These are phyloP conservation scores for Triangularia setosa DNA, from an alignment of 2,329 filamentous ascomycete genomes.

Conservation along the genomic window DNA sequence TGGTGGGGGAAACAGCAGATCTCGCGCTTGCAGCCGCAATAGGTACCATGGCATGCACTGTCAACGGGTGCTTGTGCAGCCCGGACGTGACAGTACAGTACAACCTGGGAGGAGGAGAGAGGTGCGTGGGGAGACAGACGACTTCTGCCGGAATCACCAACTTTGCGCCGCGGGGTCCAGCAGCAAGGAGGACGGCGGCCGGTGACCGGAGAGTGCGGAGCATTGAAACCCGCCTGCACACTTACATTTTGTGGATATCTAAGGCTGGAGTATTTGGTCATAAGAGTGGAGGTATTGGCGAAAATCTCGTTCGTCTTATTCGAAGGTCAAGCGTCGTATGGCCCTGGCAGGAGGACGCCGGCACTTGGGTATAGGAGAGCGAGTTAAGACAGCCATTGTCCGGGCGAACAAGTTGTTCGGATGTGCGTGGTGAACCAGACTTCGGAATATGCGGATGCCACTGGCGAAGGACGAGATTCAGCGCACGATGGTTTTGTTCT, in stretches of 20 bases:
- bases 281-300: neutral
- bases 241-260: neutral
- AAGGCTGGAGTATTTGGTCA: neutral
- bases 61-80: conserved; percentile 10
- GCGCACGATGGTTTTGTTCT: too few relatives aligned
- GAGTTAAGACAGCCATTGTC: conserved; percentile 16
- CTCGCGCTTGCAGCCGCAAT: conserved; percentile 25
- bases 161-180: neutral
- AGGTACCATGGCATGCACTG: conserved; percentile 6
- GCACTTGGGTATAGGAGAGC: conserved; percentile 24
- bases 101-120: neutral
- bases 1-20: conserved; percentile 21
- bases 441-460: too few relatives aligned
- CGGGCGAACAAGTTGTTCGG: conserved; percentile 24
- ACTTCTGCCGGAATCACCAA: conserved; percentile 1
- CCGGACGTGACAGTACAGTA: conserved; percentile 1
- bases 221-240: neutral
- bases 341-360: conserved; percentile 18
- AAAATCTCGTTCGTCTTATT: neutral
- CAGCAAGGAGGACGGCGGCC: neutral
- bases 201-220: neutral
- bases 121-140: neutral
- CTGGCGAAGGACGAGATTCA: too few relatives aligned
- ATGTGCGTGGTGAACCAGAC: conserved; percentile 5
- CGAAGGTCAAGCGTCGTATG: neutral